Conservation (phyloP, 345 rosid species). For the Geranium rotundifolium region DNA sequence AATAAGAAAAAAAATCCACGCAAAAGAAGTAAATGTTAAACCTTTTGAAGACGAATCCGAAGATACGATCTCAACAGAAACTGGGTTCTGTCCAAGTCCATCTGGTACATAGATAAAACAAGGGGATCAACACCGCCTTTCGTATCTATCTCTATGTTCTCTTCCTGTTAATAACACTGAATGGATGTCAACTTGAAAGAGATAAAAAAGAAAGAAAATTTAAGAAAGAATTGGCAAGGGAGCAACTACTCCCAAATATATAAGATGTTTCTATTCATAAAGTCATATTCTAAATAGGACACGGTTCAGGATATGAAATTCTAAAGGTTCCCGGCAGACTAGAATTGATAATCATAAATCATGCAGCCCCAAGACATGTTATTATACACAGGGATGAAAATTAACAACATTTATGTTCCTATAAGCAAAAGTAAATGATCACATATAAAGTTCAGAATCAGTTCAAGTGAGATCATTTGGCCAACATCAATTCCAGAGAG, state of each 20-base stretch:
- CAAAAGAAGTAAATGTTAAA: constrained; percentile 5
- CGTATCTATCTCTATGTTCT: constrained; percentile 35
- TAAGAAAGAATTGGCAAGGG: not conserved
- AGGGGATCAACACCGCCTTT: constrained; percentile 44
- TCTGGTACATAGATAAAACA: constrained; percentile 67
- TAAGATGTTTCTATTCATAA: no score
- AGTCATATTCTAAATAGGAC: not conserved
- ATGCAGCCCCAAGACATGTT: not conserved
- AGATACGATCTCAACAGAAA: constrained; percentile 82
- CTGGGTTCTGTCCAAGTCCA: constrained; percentile 78
- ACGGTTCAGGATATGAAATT: not conserved
- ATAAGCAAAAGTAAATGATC: not conserved
- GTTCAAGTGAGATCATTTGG: not conserved
- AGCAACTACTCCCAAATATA: not conserved
- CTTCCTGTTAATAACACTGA: constrained; percentile 32
- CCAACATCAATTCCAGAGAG: not conserved
- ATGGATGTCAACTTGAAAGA: not conserved
- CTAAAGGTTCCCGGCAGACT: not conserved
- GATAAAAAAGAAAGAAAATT: not conserved
- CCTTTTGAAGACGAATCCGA: constrained; percentile 79
- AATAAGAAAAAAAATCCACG: not conserved
- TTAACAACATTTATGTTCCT: not conserved
- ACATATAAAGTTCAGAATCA: not conserved
- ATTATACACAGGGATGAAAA: not conserved
- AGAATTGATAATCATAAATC: not conserved